Conservation (phyloP, 148 eudicot genomes). For the Talinum fruticosum region DNA sequence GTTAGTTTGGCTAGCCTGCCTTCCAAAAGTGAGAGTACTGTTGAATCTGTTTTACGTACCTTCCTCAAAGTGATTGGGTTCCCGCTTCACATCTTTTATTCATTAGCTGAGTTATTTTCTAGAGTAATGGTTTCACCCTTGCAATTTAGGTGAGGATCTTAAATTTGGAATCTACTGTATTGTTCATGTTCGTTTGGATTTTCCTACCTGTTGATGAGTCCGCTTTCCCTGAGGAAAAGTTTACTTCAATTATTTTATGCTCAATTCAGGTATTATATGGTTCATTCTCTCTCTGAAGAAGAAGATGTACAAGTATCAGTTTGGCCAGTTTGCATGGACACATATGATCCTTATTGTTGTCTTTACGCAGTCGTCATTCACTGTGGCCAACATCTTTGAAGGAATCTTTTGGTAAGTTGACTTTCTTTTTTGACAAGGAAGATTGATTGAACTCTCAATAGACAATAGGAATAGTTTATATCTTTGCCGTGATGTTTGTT, state of each 20-base stretch:
- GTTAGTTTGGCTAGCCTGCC: background rate
- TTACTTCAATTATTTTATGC: constrained; percentile 22
- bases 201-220: background rate
- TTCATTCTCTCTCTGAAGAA: constrained; percentile 92
- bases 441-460: too few relatives aligned
- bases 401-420: constrained; percentile 83
- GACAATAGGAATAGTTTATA: too few relatives aligned
- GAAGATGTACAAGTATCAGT: constrained; percentile 99
- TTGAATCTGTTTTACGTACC: background rate
- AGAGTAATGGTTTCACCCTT: background rate
- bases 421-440: background rate
- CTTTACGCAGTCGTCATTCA: constrained; percentile 87
- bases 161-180: background rate
- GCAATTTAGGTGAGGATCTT: constrained; percentile 3
- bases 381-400: constrained; percentile 94
- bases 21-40: background rate
- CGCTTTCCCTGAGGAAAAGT: constrained; percentile 7
- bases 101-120: background rate
- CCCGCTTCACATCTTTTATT: background rate
- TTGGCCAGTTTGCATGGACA: constrained; percentile 97
- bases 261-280: constrained; percentile 82
- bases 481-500: too few relatives aligned
- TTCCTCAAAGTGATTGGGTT: background rate
- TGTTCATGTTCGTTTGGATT: background rate
- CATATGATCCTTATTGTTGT: constrained; percentile 99